Evolutionary conservation across 2,329 filamentous ascomycete genomes (phyloP).

Genomic region (Onygenales sp.): DNA sequence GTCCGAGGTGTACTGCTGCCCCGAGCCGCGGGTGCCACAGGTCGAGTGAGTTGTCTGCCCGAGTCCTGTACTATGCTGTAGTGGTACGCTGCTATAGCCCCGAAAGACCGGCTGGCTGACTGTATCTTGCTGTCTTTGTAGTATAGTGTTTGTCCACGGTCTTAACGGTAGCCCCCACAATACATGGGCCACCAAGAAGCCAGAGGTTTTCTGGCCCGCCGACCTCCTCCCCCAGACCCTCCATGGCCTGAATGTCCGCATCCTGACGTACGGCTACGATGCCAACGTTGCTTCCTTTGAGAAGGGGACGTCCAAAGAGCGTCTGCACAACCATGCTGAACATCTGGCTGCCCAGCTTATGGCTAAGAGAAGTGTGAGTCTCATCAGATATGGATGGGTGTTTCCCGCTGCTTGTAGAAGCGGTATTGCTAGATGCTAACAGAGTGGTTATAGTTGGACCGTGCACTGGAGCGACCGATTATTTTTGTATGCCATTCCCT

Average conservation of each 20-base stretch:
- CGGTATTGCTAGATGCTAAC: neutral
- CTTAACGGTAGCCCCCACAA: slow-evolving; percentile 56
- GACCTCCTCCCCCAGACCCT: slow-evolving; percentile 57
- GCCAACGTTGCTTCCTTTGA: slow-evolving; percentile 49
- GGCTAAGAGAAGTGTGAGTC: slow-evolving; percentile 48
- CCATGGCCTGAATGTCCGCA: slow-evolving; percentile 48
- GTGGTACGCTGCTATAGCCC: neutral
- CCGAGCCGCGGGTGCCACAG: slow-evolving; percentile 19
- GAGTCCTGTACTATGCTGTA: neutral
- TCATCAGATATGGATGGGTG: neutral
- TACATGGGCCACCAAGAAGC: slow-evolving; percentile 50
- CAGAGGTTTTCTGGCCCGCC: slow-evolving; percentile 58
- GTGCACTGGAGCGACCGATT: slow-evolving; percentile 54
- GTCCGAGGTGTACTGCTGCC: slow-evolving; percentile 30
- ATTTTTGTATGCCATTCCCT: slow-evolving; percentile 69
- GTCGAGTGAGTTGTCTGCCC: slow-evolving; percentile 24
- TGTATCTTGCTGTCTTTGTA: slow-evolving; percentile 5
- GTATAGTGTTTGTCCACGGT: slow-evolving; percentile 61
- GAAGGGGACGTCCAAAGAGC: slow-evolving; percentile 51
- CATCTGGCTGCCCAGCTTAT: slow-evolving; percentile 55
- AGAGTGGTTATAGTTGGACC: slow-evolving; percentile 22
- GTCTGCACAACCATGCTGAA: slow-evolving; percentile 63
- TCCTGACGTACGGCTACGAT: slow-evolving; percentile 67
- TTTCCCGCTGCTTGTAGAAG: slow-evolving; percentile 1
- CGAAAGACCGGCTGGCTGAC: neutral